Evolutionary conservation across 192 early-diverging fungal genomes (phyloP), one percentile per base, ranked within the genome.

Genomic region (Mortierella alpina): DNA sequence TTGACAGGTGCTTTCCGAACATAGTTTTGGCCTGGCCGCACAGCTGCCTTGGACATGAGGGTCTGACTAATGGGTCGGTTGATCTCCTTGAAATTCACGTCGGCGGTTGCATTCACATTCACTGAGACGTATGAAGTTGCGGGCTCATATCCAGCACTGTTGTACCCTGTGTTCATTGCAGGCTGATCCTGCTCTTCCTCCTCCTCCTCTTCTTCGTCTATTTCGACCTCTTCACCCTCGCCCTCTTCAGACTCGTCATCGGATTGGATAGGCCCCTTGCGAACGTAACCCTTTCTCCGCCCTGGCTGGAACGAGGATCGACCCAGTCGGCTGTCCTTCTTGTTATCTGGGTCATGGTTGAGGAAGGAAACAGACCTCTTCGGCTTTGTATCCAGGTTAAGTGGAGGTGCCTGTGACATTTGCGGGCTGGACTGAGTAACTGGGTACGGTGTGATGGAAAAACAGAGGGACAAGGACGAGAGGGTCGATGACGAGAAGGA

Each of bases 1-100:
- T 72, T 72, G 40, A 64, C 65, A 22, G 77, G 77, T 7, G 77
- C 60, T 17, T 68, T 67, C 9, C 77, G 57, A 6, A 80, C 70
- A 68, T 80, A 80, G 60, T 80, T 80, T 31, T 80, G 70, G 10
- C 77, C 77, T 12, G 66, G 77, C 15, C 70, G 57, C 8, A 51
- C 50, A 11, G 42, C 17, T 20, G 22, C 15, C 15, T 64, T 64
- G 9, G 47, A 13, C 10, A 15, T n/a, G 46, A 56, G 39, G 7
- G 53, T 40, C 53, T 63, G 70, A 22, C 20, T 52, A 20, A 51
- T 11, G 46, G 40, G 57, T 7, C 60, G 11, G 7, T 45, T 17
- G 40, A 66, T 17, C 44, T 47, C 52, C 1, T 59, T 42, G 41
- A 59, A 6, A 23, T 42, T 22, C 39, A 15, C 31, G 41, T 59